phyloP scores from a whole-genome alignment of 2,329 filamentous ascomycete species.

The Apiospora arundinis region DNA sequence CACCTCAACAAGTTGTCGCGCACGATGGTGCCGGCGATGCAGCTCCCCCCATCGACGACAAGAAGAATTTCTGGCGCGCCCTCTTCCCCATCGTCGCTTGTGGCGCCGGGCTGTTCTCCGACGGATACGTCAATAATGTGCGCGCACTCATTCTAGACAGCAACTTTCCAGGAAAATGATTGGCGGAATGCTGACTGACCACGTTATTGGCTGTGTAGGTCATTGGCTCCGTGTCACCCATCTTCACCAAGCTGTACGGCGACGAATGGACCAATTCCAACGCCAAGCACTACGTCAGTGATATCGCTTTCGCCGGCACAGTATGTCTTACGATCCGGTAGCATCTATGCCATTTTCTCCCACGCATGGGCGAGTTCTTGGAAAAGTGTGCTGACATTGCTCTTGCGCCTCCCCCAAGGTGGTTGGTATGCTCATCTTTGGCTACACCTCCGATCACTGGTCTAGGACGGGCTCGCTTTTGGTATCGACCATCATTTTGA shows the following conservation, averaged over 20 bases:
- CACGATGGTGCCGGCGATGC: neutral
- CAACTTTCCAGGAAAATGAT: neutral
- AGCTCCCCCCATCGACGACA: slow-evolving; percentile 30
- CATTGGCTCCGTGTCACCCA: slow-evolving; percentile 86
- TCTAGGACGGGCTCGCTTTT: slow-evolving; percentile 84
- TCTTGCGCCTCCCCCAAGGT: slow-evolving; percentile 49
- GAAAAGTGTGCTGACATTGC: neutral
- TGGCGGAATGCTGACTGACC: neutral
- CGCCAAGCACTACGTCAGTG: slow-evolving; percentile 76
- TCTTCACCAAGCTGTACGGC: slow-evolving; percentile 73
- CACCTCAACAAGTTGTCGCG: neutral
- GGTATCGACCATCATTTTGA: slow-evolving; percentile 80
- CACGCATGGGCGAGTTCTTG: neutral
- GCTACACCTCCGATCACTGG: slow-evolving; percentile 82
- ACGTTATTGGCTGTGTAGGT: slow-evolving; percentile 56
- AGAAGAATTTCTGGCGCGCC: slow-evolving; percentile 38
- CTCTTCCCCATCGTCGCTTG: slow-evolving; percentile 80
- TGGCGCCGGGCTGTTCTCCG: slow-evolving; percentile 87
- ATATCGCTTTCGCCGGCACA: slow-evolving; percentile 86
- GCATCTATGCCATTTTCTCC: neutral
- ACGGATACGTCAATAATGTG: slow-evolving; percentile 91
- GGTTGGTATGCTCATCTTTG: slow-evolving; percentile 80
- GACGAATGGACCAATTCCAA: slow-evolving; percentile 70
- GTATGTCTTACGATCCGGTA: slow-evolving; percentile 27
- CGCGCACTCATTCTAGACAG: neutral